Percentiles rank a stretch among this genome's conserved stretches.
Evolutionary conservation across 108 stramenopile species (phyloP).

Genomic region (Hondaea fermentalgiana): DNA sequence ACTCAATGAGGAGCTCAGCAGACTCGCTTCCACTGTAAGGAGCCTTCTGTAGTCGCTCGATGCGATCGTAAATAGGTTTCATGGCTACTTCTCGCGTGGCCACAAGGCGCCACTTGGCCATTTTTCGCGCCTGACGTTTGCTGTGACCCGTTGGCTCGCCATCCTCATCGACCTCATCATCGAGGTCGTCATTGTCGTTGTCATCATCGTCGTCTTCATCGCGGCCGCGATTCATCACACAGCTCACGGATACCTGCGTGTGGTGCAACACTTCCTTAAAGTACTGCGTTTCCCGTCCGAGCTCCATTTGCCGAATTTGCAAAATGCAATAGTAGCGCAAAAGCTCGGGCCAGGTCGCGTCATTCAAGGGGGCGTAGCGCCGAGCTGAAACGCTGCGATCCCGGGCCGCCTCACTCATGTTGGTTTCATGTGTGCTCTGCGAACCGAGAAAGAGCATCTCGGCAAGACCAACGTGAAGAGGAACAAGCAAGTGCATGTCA

Average conservation of each 20-base stretch:
- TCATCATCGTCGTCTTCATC: background rate
- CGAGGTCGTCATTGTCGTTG: background rate
- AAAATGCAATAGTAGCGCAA: background rate
- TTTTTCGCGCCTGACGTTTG: background rate
- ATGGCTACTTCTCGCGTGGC: background rate
- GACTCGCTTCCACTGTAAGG: background rate
- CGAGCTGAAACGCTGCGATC: background rate
- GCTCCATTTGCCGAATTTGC: background rate
- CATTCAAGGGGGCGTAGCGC: background rate
- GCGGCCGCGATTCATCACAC: background rate
- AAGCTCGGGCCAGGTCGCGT: background rate
- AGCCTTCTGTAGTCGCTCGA: background rate
- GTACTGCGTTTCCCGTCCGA: background rate
- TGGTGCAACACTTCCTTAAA: background rate
- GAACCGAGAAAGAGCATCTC: background rate
- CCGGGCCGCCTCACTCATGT: background rate
- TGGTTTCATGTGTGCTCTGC: background rate
- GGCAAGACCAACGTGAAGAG: background rate
- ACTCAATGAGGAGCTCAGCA: background rate
- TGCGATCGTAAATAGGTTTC: background rate
- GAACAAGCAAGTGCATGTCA: constrained; percentile 11
- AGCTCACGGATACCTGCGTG: background rate
- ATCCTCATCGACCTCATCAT: background rate
- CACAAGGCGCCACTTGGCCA: background rate
- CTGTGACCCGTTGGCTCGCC: background rate